Percentiles rank a stretch among this genome's conserved stretches.
These are phyloP conservation scores for Artemisia annua DNA, from an alignment of 129 eudicot species.

Conservation along the genomic window DNA sequence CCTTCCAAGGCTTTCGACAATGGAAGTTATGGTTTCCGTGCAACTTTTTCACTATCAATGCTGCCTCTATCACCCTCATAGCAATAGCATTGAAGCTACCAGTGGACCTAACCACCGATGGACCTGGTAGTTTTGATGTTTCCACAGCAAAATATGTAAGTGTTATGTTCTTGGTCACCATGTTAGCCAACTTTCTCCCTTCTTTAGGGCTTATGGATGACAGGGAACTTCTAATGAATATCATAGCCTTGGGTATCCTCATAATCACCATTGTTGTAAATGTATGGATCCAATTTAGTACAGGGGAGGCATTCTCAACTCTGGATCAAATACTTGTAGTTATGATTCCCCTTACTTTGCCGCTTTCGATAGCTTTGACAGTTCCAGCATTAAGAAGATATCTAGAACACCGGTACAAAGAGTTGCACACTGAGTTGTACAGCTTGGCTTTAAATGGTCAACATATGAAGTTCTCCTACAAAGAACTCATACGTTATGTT, in stretches of 20 bases:
- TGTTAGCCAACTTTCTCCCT: slow-evolving; percentile 32
- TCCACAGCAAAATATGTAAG: not conserved
- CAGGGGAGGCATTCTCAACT: not conserved
- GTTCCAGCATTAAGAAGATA: slow-evolving; percentile 25
- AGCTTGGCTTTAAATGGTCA: not conserved
- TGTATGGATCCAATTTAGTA: not conserved
- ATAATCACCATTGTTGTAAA: slow-evolving; percentile 19
- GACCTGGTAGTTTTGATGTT: no score
- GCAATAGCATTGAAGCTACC: slow-evolving; percentile 42
- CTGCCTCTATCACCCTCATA: slow-evolving; percentile 35
- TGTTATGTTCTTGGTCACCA: slow-evolving; percentile 17
- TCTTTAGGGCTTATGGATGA: slow-evolving; percentile 32
- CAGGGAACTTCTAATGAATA: slow-evolving; percentile 1
- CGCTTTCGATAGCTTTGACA: slow-evolving; percentile 15
- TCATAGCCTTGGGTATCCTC: slow-evolving; percentile 21
- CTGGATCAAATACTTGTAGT: not conserved
- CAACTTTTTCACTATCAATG: slow-evolving; percentile 38
- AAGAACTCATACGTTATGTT: not conserved
- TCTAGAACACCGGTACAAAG: not conserved
- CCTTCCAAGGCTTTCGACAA: slow-evolving; percentile 30
- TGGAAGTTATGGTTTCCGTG: slow-evolving; percentile 41
- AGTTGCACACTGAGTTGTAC: not conserved
- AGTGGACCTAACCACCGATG: not conserved
- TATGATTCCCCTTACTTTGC: not conserved
- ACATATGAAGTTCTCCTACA: not conserved